Conservation (phyloP, 2,329 filamentous ascomycete species). For the Penicillium crustosum region DNA sequence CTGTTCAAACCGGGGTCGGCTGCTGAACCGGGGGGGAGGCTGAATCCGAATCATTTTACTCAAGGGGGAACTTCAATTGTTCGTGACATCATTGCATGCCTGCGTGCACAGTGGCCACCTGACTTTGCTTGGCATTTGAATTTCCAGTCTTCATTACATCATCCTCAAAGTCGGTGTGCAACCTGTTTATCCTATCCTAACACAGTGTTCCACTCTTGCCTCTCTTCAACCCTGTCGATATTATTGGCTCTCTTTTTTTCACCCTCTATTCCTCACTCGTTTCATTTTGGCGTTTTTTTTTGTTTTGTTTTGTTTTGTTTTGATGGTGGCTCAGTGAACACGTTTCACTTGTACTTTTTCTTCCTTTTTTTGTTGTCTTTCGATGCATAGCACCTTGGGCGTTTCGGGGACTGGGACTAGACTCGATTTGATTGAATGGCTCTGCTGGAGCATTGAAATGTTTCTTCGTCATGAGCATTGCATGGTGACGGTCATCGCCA, state of each 20-base stretch:
- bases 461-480: conserved; percentile 33
- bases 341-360: conserved; percentile 26
- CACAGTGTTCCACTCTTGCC: conserved; percentile 8
- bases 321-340: conserved; percentile 20
- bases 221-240: conserved; percentile 19
- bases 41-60: conserved; percentile 16
- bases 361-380: conserved; percentile 27
- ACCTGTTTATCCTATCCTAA: conserved; percentile 5
- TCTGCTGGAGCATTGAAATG: conserved; percentile 33
- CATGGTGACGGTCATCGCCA: conserved; percentile 31
- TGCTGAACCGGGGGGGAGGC: conserved; percentile 9
- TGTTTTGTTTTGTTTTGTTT: not conserved
- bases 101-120: conserved; percentile 26
- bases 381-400: conserved; percentile 41
- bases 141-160: conserved; percentile 11
- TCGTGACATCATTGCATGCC: conserved; percentile 34
- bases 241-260: conserved; percentile 15
- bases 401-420: conserved; percentile 38
- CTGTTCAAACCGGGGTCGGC: conserved; percentile 10
- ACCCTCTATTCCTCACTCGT: not conserved
- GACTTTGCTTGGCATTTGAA: conserved; percentile 24
- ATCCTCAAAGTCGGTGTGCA: conserved; percentile 16
- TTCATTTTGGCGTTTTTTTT: conserved; percentile 18
- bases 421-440: conserved; percentile 37
- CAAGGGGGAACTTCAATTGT: conserved; percentile 18